These are phyloP conservation scores for Tolypocladium tundrense DNA, from an alignment of 2,329 filamentous ascomycete genomes.

Conservation along the genomic window DNA sequence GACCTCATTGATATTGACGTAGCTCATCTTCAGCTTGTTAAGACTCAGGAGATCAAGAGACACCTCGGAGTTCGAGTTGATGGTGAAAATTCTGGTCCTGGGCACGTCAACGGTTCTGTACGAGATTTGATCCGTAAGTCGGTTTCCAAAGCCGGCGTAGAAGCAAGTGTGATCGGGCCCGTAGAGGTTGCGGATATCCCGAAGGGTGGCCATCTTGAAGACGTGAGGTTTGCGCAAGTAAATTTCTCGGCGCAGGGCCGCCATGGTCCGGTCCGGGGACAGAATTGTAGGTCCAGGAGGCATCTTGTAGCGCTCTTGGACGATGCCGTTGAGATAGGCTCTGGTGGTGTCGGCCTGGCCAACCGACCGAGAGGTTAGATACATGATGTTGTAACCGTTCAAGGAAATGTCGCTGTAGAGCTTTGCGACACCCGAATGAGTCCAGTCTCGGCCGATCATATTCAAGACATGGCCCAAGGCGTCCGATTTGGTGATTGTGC, in stretches of 20 bases:
- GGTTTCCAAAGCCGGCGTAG: constrained; percentile 94
- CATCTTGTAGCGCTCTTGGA: constrained; percentile 76
- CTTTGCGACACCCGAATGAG: constrained; percentile 91
- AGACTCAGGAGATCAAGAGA: constrained; percentile 80
- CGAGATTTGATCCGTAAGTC: constrained; percentile 88
- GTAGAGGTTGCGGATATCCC: constrained; percentile 88
- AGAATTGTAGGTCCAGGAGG: constrained; percentile 90
- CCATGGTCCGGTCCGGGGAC: constrained; percentile 89
- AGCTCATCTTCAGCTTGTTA: constrained; percentile 93
- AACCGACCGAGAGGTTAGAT: constrained; percentile 86
- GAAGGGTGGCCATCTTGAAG: constrained; percentile 97
- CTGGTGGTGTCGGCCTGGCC: constrained; percentile 88
- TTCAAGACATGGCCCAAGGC: constrained; percentile 89
- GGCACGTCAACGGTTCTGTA: constrained; percentile 96
- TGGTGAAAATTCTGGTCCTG: constrained; percentile 89
- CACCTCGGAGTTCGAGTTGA: constrained; percentile 96
- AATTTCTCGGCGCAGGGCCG: constrained; percentile 80
- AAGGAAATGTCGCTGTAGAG: constrained; percentile 89
- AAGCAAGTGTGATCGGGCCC: constrained; percentile 70
- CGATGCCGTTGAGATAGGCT: constrained; percentile 79
- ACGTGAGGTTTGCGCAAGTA: constrained; percentile 95
- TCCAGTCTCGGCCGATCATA: constrained; percentile 97
- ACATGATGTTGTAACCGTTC: constrained; percentile 99
- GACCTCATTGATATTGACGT: constrained; percentile 93
- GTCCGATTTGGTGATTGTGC: constrained; percentile 97